A percentile compares a stretch with the other conserved stretches of the same genome.
These are phyloP conservation scores for Citrus hindsii DNA, from an alignment of 345 rosid genomes.

Conservation along the genomic window DNA sequence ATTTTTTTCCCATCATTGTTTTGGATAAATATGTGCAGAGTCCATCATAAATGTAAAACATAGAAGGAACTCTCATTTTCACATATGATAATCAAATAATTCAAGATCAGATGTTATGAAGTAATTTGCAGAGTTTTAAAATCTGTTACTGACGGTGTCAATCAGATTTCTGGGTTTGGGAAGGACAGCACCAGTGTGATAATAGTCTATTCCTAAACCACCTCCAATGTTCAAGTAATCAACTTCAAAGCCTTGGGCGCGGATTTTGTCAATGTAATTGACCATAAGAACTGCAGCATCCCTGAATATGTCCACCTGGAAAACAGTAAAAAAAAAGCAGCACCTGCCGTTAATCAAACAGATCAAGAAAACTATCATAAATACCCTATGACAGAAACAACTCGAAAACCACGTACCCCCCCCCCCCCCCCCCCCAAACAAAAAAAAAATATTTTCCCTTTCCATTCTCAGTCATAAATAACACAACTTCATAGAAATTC, in stretches of 20 bases:
- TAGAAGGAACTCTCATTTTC: not conserved
- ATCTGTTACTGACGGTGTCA: slow-evolving; percentile 58
- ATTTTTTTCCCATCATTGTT: too few relatives aligned
- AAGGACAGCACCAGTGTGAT: slow-evolving; percentile 79
- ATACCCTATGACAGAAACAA: not conserved
- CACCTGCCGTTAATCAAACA: not conserved
- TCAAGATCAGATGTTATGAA: not conserved
- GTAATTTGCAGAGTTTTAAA: slow-evolving; percentile 10
- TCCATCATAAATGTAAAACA: not conserved
- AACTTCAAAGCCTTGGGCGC: slow-evolving; percentile 88
- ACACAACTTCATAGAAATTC: not conserved
- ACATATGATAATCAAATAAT: not conserved
- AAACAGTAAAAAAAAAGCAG: slow-evolving; percentile 7
- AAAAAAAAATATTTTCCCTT: too few relatives aligned
- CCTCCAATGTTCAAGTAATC: slow-evolving; percentile 93
- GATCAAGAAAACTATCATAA: slow-evolving; percentile 9
- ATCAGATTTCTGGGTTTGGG: slow-evolving; percentile 95
- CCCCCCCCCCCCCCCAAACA: too few relatives aligned
- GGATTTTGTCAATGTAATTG: slow-evolving; percentile 78
- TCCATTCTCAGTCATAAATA: not conserved
- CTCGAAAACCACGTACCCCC: not conserved
- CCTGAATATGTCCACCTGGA: slow-evolving; percentile 91
- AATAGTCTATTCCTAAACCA: slow-evolving; percentile 94
- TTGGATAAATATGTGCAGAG: not conserved
- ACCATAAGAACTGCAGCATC: slow-evolving; percentile 95